Evolutionary conservation across 129 eudicot species (phyloP).

Genomic region (Escallonia herrerae): DNA sequence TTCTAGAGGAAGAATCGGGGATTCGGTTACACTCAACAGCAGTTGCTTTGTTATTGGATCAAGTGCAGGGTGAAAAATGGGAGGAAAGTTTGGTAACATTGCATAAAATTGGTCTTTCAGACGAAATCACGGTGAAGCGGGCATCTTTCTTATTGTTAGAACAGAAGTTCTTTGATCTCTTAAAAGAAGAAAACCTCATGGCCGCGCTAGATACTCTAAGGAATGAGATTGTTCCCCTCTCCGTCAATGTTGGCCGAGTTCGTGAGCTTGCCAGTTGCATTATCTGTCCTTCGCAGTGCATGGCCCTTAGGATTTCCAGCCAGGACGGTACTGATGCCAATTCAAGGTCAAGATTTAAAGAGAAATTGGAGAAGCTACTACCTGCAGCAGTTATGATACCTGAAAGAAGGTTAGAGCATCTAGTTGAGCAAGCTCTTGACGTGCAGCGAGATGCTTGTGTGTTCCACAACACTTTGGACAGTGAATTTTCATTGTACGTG

Average conservation of each 20-base stretch:
- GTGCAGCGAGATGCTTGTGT: slow-evolving; percentile 26
- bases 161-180: slow-evolving; percentile 24
- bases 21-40: slow-evolving; percentile 18
- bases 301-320: slow-evolving; percentile 1
- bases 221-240: slow-evolving; percentile 28
- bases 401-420: slow-evolving; percentile 26
- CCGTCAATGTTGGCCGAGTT: slow-evolving; percentile 17
- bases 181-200: slow-evolving; percentile 15
- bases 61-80: slow-evolving; percentile 27
- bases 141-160: slow-evolving; percentile 30
- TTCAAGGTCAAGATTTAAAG: slow-evolving; percentile 16
- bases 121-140: slow-evolving; percentile 15
- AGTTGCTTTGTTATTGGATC: slow-evolving; percentile 20
- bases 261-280: slow-evolving; percentile 26
- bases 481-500: slow-evolving; percentile 23
- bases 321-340: slow-evolving; percentile 5
- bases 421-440: slow-evolving; percentile 33
- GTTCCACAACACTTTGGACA: slow-evolving; percentile 28
- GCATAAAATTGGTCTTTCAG: slow-evolving; percentile 20
- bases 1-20: slow-evolving; percentile 32
- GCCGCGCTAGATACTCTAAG: slow-evolving; percentile 26
- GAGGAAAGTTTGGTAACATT: slow-evolving; percentile 23
- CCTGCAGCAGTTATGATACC: slow-evolving; percentile 30
- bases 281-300: slow-evolving; percentile 10
- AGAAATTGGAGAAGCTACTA: slow-evolving; percentile 28